Base-by-base conservation (phyloP, 768 basidiomycete genomes). In the Termitomyces sp. region DNA sequence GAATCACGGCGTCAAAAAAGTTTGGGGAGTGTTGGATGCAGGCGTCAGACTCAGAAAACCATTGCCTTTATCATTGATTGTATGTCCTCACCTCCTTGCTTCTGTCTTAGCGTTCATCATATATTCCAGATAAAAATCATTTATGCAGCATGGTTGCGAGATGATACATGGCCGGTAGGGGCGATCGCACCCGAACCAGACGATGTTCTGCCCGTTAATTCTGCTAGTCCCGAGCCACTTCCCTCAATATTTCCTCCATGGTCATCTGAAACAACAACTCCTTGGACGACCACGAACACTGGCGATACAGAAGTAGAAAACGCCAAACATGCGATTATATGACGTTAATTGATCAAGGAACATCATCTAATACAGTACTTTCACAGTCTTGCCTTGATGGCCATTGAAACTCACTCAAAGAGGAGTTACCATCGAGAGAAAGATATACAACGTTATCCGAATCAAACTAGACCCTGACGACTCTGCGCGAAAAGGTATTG, bases 121-220 rank as follows among this genome's bases (percentile, higher is more conserved):
- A 56, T 49, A 50, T 15, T 61, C 24, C 70, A 92, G 90, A 80
- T 90, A 65, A 86, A 87, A 65, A 77, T 92, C 58, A 70, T 90
- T 46, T 81, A 88, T 64, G 81, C 85, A 34, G 84, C 85, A 36
- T 92, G 90, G 90, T 69, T 88, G 47, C 82, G 82, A 51, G 89
- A 92, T 59, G 77, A 82, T 50, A 90, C 86, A 46, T 92, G 90
- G 90, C 90, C 90, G 20, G 70, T 73, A 39, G 84, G 81, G 18
- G 75, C 80, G 37, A 70, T 75, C 4, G 87, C 73, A n/a, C 86
- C 83, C 9, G 82, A 84, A 53, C 77, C 86, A 15, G 87, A 88
- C 63, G 82, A 87, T 46, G 74, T 77, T 47, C 62, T 75, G 15
- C 65, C 64, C 33, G 65, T 63, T 48, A 52, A 61, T 9, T 56